Evolutionary conservation across 1,284 basidiomycete genomes (phyloP).

Genomic region (Schizophyllum amplum): DNA sequence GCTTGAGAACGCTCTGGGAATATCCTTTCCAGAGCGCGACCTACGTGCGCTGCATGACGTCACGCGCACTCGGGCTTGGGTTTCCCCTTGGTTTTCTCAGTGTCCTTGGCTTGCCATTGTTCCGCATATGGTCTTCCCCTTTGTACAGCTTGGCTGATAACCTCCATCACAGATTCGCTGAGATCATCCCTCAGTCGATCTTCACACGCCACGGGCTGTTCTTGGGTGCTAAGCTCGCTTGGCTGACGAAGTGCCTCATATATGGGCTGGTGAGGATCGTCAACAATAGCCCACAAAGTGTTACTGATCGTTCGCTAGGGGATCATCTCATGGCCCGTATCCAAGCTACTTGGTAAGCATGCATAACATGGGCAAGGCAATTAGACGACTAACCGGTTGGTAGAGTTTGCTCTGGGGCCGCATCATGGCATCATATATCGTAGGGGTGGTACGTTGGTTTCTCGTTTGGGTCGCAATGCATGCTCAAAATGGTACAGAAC

Average conservation of each 20-base stretch:
- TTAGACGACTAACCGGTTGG: neutral
- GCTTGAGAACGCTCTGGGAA: neutral
- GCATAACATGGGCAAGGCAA: too few relatives aligned
- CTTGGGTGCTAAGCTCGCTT: constrained; percentile 87
- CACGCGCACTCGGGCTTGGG: constrained; percentile 19
- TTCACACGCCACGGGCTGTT: constrained; percentile 91
- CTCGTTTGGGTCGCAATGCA: neutral
- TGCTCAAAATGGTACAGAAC: constrained; percentile 28
- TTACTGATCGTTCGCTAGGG: constrained; percentile 35
- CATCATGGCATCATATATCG: constrained; percentile 60
- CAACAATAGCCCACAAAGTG: too few relatives aligned
- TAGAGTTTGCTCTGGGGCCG: constrained; percentile 42
- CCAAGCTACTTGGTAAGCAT: constrained; percentile 42
- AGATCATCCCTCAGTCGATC: constrained; percentile 87
- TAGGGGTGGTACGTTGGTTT: constrained; percentile 27
- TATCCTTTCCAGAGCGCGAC: neutral
- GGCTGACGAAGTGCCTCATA: constrained; percentile 65
- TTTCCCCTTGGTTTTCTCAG: constrained; percentile 1
- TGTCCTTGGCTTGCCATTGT: neutral
- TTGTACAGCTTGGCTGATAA: neutral
- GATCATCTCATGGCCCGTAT: constrained; percentile 76
- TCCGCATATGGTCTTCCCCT: neutral
- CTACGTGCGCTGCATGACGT: constrained; percentile 20
- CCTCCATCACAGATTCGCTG: constrained; percentile 54
- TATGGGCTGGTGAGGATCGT: constrained; percentile 51